Percentiles rank a stretch among this genome's conserved stretches.
Conservation (phyloP, 495 filamentous ascomycete genomes). For the Pseudoneurospora amorphoporcata region DNA sequence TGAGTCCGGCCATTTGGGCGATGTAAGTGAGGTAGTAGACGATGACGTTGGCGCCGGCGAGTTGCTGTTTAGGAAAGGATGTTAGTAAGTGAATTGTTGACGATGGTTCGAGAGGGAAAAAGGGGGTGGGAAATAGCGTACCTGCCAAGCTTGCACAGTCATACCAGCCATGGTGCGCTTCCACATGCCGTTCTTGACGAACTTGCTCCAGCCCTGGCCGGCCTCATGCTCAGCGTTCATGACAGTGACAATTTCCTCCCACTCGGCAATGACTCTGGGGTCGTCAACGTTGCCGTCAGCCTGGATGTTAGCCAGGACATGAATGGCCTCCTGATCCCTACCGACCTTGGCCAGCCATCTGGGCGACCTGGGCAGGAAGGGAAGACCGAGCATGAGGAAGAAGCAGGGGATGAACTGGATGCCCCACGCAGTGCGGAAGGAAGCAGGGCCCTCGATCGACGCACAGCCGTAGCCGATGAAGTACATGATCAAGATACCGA, state of each 20-base stretch:
- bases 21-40: constrained; percentile 67
- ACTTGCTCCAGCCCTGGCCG: constrained; percentile 46
- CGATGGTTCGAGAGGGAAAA: neutral
- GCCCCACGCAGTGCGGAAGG: constrained; percentile 65
- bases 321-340: constrained; percentile 55
- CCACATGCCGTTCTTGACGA: constrained; percentile 57
- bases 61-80: constrained; percentile 45
- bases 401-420: constrained; percentile 60
- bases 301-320: constrained; percentile 59
- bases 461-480: constrained; percentile 43
- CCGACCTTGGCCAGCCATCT: constrained; percentile 64
- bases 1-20: constrained; percentile 55
- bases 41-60: constrained; percentile 58
- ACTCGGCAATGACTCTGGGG: constrained; percentile 60
- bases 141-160: constrained; percentile 48
- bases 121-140: constrained; percentile 1
- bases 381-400: constrained; percentile 51
- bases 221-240: constrained; percentile 48
- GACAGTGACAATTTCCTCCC: constrained; percentile 55
- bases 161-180: constrained; percentile 59
- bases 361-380: constrained; percentile 63
- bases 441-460: constrained; percentile 48
- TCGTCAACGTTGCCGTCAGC: constrained; percentile 52
- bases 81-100: constrained; percentile 27
- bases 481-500: constrained; percentile 46